Conservation (phyloP, 352 stramenopile genomes). For the Peronospora destructor region DNA sequence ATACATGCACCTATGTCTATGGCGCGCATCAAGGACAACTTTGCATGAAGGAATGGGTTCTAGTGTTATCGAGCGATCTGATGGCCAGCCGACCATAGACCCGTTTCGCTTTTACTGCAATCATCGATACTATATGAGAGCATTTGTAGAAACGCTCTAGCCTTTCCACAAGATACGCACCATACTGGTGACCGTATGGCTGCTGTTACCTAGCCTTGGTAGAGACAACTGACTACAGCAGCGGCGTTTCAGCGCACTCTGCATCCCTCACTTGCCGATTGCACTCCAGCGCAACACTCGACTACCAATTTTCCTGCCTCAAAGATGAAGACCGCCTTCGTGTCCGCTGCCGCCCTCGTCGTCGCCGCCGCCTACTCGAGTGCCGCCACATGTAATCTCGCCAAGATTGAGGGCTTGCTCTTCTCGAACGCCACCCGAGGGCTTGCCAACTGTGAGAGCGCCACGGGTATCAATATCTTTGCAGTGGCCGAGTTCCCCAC, state of each 20-base stretch:
- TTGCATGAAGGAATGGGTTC: background rate
- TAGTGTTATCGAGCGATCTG: background rate
- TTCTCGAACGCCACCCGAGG: conserved; percentile 1
- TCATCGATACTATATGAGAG: background rate
- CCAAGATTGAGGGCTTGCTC: background rate
- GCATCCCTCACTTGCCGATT: background rate
- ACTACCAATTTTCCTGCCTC: background rate
- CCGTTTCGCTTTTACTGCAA: background rate
- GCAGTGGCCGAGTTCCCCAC: background rate
- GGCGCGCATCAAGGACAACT: background rate
- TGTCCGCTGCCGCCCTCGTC: background rate
- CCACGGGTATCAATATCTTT: conserved; percentile 3
- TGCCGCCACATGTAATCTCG: background rate
- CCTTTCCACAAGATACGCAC: background rate
- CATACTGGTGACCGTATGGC: background rate
- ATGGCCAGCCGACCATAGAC: background rate
- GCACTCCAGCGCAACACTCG: background rate
- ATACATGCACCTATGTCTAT: background rate
- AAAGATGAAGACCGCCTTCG: conserved; percentile 3
- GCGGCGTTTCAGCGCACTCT: background rate
- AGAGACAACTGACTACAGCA: background rate
- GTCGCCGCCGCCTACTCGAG: background rate
- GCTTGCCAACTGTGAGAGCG: background rate
- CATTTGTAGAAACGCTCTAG: background rate
- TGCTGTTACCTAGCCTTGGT: background rate